Base-by-base conservation (phyloP, 2,329 filamentous ascomycete species). In the Sporothrix pseudoabietina region DNA sequence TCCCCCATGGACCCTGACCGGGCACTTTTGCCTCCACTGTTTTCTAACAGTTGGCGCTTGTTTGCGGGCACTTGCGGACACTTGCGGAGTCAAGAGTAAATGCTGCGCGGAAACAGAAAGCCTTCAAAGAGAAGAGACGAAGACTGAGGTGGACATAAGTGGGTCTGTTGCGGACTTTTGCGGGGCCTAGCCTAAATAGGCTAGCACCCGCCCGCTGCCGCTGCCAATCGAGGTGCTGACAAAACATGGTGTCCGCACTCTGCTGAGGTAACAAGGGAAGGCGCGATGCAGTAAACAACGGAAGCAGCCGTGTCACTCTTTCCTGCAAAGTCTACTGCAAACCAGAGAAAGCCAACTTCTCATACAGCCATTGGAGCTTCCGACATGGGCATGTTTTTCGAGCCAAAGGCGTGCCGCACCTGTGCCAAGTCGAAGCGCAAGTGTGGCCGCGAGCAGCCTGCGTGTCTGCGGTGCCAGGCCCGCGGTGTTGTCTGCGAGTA, bases 401-500 rank as follows among this genome's bases (percentile, higher is more conserved):
- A 75, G 10, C 14, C 12, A 2, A 78, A 76, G n/a, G 77, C 77
- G 4, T 79, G 78, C 49, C 16, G 19, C 7, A 72, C 74, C 0
- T 79, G 77, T 49, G 75, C 76, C 14, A 75, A 65, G 30, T 74
- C 78, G 2, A 79, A 79, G 73, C 75, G 77, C 14, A 76, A 69
- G 69, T 79, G 77, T 70, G 75, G 73, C 7, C 76, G 71, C 52
- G 72, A 77, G 57, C 74, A 68, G 30, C 78, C 77, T 3, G 63
- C 74, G 4, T 80, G 79, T 72, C 61, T 71, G 44, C 74, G 79
- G 16, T 79, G 79, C 59, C 30, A 65, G 9, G 74, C 75, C 9
- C 75, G 71, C 14, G 74, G 74, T 10, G 49, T 72, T 26, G 19
- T 19, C 9, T 80, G 79, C 71, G 68, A 75, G 12, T 80, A 80